phyloP scores from a whole-genome alignment of 2,329 filamentous ascomycete genomes.

The Hypoxylon sp. region DNA sequence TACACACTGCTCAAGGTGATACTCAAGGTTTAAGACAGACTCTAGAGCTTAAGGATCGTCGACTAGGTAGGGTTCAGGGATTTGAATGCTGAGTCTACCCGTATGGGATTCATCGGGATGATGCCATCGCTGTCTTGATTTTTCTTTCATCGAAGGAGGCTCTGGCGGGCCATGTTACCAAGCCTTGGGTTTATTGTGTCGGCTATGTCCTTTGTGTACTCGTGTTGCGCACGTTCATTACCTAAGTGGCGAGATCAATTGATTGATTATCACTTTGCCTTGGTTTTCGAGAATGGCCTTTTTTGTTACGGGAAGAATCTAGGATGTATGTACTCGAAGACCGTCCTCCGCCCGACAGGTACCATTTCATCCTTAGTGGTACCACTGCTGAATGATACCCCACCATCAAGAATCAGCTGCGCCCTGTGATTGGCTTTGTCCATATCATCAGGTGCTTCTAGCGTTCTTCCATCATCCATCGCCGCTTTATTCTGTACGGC shows the following conservation, averaged over 20 bases:
- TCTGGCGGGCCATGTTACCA: background rate
- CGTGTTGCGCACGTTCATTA: constrained; percentile 2
- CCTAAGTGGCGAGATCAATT: constrained; percentile 14
- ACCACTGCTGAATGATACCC: constrained; percentile 31
- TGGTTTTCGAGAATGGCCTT: constrained; percentile 23
- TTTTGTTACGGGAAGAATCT: constrained; percentile 13
- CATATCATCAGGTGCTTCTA: constrained; percentile 46
- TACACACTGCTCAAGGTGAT: constrained; percentile 34
- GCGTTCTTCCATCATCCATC: constrained; percentile 50
- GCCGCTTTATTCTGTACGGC: constrained; percentile 50
- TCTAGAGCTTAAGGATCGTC: constrained; percentile 24
- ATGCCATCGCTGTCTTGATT: constrained; percentile 33
- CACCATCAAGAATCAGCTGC: constrained; percentile 26
- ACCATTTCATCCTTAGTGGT: constrained; percentile 20
- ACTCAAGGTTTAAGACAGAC: constrained; percentile 11
- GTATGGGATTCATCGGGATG: constrained; percentile 22
- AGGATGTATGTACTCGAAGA: constrained; percentile 5
- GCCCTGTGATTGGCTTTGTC: constrained; percentile 40
- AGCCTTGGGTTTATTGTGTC: background rate
- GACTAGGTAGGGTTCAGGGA: constrained; percentile 4
- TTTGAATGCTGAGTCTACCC: constrained; percentile 13
- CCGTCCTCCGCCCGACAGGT: constrained; percentile 10
- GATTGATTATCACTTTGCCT: constrained; percentile 17
- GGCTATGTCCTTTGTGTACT: background rate
- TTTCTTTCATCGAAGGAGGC: constrained; percentile 11